A percentile compares a stretch with the other conserved stretches of the same genome.
Evolutionary conservation across 176 grass and related monocot genomes (phyloP).

Genomic region (Aegilops speltoides): DNA sequence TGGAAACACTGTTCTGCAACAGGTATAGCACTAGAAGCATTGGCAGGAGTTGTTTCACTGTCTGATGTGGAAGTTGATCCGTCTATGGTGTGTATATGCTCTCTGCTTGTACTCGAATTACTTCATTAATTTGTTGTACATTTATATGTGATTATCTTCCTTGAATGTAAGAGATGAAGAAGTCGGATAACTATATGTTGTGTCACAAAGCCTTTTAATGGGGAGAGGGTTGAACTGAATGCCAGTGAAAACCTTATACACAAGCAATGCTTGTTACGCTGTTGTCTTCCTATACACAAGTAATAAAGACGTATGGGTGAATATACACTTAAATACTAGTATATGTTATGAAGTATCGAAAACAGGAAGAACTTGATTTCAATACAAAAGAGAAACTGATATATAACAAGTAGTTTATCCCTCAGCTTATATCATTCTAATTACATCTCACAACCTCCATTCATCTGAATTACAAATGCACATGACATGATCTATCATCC

Average conservation of each 20-base stretch:
- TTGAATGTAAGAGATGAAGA: not conserved
- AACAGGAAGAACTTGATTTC: not conserved
- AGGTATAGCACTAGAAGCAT: slow-evolving; percentile 88
- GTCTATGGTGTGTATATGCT: slow-evolving; percentile 58
- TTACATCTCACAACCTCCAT: not conserved
- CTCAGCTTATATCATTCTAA: not conserved
- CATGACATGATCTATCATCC: not conserved
- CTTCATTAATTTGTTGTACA: not conserved
- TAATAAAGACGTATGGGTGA: not conserved
- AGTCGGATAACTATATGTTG: not conserved
- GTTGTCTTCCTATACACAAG: not conserved
- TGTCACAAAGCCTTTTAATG: not conserved
- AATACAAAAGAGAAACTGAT: not conserved
- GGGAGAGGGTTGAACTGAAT: not conserved
- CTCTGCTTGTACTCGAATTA: slow-evolving; percentile 3
- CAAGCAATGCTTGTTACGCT: too few relatives aligned
- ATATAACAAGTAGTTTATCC: not conserved
- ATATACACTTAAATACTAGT: not conserved
- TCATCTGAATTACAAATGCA: not conserved
- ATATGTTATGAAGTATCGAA: not conserved
- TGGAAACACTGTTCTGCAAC: slow-evolving; percentile 31
- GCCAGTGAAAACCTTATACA: not conserved
- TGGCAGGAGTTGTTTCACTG: slow-evolving; percentile 78
- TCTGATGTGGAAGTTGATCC: slow-evolving; percentile 65
- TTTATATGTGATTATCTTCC: slow-evolving; percentile 18